Evolutionary conservation across 306 rosid species (phyloP), one percentile per base, ranked within the genome.

Genomic region (Quercus mongolica): DNA sequence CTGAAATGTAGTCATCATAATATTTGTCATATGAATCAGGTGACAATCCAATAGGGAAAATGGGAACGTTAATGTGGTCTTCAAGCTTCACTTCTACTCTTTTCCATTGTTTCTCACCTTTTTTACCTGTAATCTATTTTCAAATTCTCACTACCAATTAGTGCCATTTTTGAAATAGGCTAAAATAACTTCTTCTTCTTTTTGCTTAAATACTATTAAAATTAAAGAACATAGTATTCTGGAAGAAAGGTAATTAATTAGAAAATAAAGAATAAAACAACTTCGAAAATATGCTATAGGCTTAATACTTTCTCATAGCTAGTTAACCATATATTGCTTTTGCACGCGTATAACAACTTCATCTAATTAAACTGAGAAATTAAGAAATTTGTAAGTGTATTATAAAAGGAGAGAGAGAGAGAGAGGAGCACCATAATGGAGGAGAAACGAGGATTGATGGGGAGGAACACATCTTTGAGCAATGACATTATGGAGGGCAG

Each of bases 381-480:
- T 38, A 38, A 38, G 2, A 38, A 6, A 38, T 38, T 38, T 6
- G 2, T 6, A 6, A 38, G 21, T 56, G n/a, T 55, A 17, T 44
- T 74, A 31, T 20, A 56, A 19, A 7, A 9, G 11, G 13, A 1
- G 28, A 31, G 19, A 56, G 23, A 21, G 46, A 84, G 46, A 69
- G 52, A 61, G 64, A 59, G 15, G 82, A n/a, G 25, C 67, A 82
- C 91, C 89, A 85, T 88, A 77, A 85, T 64, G 30, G 91, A 88
- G 73, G 87, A 83, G 80, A 88, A 85, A 44, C 89, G 89, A 17
- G 83, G 35, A 72, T 85, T 88, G 86, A 88, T 83, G 11, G 89
- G 89, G 52, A 87, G 91, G 49, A 88, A 81, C 0, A 86, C 58
- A 61, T 81, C 41, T 0, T 68, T 70, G 61, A 88, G 86, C 10